phyloP scores from a whole-genome alignment of 306 rosid species.

The Trifolium dubium region DNA sequence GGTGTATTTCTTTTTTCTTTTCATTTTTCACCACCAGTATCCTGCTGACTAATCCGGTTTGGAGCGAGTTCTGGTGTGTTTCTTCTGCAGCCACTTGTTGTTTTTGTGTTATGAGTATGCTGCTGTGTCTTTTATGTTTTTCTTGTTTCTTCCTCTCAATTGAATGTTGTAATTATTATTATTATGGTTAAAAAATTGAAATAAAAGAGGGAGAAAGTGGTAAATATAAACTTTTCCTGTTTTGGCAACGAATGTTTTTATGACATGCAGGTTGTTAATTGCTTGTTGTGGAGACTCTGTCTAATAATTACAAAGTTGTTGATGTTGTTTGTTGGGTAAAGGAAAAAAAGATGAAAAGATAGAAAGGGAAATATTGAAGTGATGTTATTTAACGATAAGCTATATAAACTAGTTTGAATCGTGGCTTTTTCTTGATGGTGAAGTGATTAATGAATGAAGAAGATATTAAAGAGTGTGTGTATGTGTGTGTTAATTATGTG shows the following conservation, averaged over 20 bases:
- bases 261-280: not conserved
- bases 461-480: not conserved
- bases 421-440: not conserved
- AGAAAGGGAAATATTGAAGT: slow-evolving; percentile 31
- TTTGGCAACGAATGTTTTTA: slow-evolving; percentile 3
- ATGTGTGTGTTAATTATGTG: not conserved
- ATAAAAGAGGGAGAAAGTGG: slow-evolving; percentile 21
- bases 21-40: not conserved
- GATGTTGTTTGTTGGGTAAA: not conserved
- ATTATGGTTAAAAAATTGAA: slow-evolving; percentile 7
- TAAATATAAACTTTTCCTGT: not conserved
- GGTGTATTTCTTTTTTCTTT: not conserved
- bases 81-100: slow-evolving; percentile 47
- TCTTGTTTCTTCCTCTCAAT: slow-evolving; percentile 8
- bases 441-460: not conserved
- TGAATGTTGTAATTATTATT: slow-evolving; percentile 48
- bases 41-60: too few species aligned
- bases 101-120: slow-evolving; percentile 48
- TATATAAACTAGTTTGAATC: not conserved
- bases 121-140: not conserved
- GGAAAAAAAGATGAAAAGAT: not conserved
- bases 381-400: slow-evolving; percentile 17
- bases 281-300: not conserved
- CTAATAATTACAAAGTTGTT: not conserved
- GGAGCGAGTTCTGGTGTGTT: not conserved